Conservation (phyloP, 495 filamentous ascomycete species). For the Lepraria neglecta region DNA sequence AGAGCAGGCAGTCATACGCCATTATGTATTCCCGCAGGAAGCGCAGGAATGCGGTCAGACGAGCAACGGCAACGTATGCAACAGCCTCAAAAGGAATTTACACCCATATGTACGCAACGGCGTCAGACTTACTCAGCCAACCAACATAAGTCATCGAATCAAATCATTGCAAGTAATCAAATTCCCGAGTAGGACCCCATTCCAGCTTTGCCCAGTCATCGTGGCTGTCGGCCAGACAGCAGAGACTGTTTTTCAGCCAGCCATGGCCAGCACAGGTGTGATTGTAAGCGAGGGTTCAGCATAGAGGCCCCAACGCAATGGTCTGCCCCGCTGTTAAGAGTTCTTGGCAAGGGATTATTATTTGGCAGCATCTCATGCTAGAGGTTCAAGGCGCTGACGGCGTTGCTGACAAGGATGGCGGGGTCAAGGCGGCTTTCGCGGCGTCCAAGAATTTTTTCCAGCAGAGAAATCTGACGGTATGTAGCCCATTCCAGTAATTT, state of each 20-base stretch:
- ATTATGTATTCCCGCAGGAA: too few species aligned
- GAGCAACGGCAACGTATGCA: too few species aligned
- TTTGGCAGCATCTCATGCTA: not conserved
- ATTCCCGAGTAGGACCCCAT: not conserved
- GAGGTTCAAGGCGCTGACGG: not conserved
- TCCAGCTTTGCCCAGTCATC: not conserved
- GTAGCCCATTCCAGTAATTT: too few species aligned
- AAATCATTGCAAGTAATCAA: not conserved
- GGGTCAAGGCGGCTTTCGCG: not conserved
- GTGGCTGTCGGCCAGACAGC: not conserved
- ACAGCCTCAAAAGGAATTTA: too few species aligned
- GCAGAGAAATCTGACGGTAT: too few species aligned
- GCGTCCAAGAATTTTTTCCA: too few species aligned
- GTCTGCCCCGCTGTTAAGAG: too few species aligned
- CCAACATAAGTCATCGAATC: not conserved
- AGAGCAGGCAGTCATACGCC: too few species aligned
- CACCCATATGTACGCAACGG: too few species aligned
- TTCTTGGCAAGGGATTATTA: not conserved
- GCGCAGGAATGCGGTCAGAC: too few species aligned
- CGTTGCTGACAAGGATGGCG: not conserved
- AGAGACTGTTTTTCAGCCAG: not conserved
- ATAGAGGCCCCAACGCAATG: too few species aligned
- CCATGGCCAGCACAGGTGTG: not conserved
- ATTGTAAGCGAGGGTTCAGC: not conserved
- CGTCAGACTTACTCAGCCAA: not conserved